Percentiles rank a stretch among this genome's conserved stretches.
phyloP scores from a whole-genome alignment of 768 basidiomycete species.

The Rubroboletus satanas region DNA sequence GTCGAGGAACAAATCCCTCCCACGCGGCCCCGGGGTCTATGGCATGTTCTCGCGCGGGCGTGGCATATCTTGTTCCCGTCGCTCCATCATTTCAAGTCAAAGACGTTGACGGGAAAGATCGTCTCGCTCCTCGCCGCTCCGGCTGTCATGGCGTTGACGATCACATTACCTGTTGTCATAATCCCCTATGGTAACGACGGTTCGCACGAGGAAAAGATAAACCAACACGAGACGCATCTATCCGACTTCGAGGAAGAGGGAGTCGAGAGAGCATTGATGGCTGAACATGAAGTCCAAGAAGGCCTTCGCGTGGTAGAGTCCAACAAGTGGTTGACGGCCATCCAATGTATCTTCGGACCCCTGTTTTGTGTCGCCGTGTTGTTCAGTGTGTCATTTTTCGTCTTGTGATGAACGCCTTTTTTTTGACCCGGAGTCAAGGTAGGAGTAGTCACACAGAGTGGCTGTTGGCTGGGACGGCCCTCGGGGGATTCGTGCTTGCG shows the following conservation, averaged over 20 bases:
- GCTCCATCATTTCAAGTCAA: constrained; percentile 65
- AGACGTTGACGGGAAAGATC: constrained; percentile 66
- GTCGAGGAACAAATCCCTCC: constrained; percentile 41
- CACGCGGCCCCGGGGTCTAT: constrained; percentile 38
- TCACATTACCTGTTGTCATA: constrained; percentile 89
- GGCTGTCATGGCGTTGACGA: constrained; percentile 77
- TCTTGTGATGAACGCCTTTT: not conserved
- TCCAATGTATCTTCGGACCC: constrained; percentile 81
- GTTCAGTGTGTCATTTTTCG: constrained; percentile 55
- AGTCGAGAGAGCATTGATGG: constrained; percentile 61
- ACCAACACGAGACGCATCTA: constrained; percentile 42
- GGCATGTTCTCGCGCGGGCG: constrained; percentile 36
- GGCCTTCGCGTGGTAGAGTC: constrained; percentile 62
- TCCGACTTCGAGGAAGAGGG: constrained; percentile 77
- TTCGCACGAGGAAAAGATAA: constrained; percentile 24
- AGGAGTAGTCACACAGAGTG: constrained; percentile 43
- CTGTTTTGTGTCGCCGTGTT: constrained; percentile 70
- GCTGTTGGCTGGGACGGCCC: constrained; percentile 50
- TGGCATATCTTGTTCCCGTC: constrained; percentile 81
- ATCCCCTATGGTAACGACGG: constrained; percentile 41
- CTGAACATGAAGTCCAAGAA: constrained; percentile 70
- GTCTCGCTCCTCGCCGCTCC: constrained; percentile 82
- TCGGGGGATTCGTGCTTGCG: constrained; percentile 53
- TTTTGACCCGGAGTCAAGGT: constrained; percentile 12
- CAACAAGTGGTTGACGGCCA: constrained; percentile 81